phyloP scores from a whole-genome alignment of 192 early-diverging fungal genomes.

The Linnemannia schmuckeri region DNA sequence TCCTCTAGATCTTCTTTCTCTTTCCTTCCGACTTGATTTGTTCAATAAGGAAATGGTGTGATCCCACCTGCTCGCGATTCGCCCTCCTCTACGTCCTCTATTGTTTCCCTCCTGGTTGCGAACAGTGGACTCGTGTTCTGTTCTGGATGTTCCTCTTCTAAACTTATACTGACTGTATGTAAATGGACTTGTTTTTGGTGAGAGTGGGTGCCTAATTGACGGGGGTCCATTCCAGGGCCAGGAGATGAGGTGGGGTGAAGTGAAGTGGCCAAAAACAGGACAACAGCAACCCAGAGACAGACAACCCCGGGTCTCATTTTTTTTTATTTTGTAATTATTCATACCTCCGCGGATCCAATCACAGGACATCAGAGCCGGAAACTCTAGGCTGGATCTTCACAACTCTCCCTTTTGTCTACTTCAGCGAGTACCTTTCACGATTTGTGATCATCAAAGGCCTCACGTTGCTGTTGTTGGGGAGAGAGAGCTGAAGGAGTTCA shows the following conservation, averaged over 20 bases:
- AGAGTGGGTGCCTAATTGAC: not conserved
- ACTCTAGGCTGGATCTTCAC: no score
- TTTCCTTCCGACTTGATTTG: not conserved
- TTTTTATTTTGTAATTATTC: not conserved
- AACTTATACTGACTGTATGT: not conserved
- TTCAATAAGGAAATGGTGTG: not conserved
- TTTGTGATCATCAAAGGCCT: not conserved
- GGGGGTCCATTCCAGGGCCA: not conserved
- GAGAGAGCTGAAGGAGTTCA: not conserved
- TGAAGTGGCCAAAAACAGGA: not conserved
- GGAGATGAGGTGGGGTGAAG: not conserved
- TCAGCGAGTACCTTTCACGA: not conserved
- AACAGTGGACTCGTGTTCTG: not conserved
- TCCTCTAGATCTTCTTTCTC: not conserved
- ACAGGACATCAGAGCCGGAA: not conserved
- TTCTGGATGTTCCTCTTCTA: not conserved
- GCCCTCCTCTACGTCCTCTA: not conserved
- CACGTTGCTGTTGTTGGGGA: not conserved
- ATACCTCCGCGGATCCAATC: slow-evolving; percentile 6
- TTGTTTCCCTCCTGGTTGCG: not conserved
- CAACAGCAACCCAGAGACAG: not conserved
- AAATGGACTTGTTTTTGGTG: not conserved
- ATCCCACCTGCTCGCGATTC: not conserved
- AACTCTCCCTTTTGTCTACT: not conserved
- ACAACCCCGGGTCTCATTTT: not conserved